phyloP scores from a whole-genome alignment of 163 green algal species.

The Coccomyxa subellipsoidea region DNA sequence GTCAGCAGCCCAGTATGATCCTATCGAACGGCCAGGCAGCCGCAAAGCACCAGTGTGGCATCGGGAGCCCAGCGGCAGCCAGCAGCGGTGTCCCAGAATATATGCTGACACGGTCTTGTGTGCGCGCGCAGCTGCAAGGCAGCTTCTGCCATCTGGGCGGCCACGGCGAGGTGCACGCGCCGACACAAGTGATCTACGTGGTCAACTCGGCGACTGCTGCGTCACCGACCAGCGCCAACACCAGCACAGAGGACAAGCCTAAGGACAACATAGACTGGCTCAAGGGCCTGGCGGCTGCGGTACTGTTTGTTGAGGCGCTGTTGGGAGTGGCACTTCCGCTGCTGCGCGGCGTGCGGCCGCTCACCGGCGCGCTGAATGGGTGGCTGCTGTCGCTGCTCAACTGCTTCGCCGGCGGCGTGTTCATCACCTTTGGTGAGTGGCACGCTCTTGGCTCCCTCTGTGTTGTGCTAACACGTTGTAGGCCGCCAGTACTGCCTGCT shows the following conservation, averaged over 20 bases:
- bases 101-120: no score
- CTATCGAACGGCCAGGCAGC: no score
- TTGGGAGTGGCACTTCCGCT: neutral
- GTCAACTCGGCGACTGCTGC: neutral
- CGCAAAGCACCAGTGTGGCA: no score
- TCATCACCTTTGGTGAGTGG: slow-evolving; percentile 29
- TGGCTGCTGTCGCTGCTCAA: slow-evolving; percentile 29
- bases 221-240: neutral
- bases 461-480: no score
- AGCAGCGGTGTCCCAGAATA: no score
- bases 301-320: neutral
- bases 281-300: neutral
- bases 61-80: no score
- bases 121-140: neutral
- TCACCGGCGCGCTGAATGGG: neutral
- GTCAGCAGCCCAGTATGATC: no score
- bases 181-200: neutral
- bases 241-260: neutral
- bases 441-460: neutral
- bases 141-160: neutral
- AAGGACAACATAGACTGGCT: neutral
- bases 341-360: neutral
- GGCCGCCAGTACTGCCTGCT: no score
- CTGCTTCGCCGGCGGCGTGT: slow-evolving; percentile 33
- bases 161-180: neutral